phyloP scores from a whole-genome alignment of 2,329 filamentous ascomycete species.

The Colletotrichum eremochloae region DNA sequence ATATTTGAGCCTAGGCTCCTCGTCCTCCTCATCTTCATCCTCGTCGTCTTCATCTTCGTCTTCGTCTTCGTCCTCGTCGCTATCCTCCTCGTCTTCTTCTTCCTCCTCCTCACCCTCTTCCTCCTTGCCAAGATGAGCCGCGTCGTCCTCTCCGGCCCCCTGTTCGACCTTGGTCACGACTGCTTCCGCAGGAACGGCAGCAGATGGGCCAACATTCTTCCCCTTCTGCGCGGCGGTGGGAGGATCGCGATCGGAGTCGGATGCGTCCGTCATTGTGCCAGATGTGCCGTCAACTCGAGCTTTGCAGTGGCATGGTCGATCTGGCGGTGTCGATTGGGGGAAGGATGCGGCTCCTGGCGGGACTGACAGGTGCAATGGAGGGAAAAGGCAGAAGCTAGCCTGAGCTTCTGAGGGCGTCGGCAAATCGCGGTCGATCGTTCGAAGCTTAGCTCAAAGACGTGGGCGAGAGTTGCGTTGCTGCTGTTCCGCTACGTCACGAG shows the following conservation, averaged over 20 bases:
- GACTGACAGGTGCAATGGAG: background rate
- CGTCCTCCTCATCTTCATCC: slow-evolving; percentile 86
- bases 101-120: slow-evolving; percentile 43
- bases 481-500: slow-evolving; percentile 40
- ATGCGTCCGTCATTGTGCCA: slow-evolving; percentile 58
- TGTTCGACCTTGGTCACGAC: slow-evolving; percentile 39
- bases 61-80: slow-evolving; percentile 60
- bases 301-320: slow-evolving; percentile 31
- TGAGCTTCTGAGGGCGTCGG: slow-evolving; percentile 22
- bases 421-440: background rate
- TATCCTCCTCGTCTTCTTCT: slow-evolving; percentile 57
- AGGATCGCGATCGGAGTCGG: slow-evolving; percentile 31
- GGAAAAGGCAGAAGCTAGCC: background rate
- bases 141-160: slow-evolving; percentile 45
- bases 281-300: slow-evolving; percentile 38
- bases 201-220: slow-evolving; percentile 29
- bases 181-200: slow-evolving; percentile 6
- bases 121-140: slow-evolving; percentile 39
- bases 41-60: slow-evolving; percentile 74
- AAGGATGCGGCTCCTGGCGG: background rate
- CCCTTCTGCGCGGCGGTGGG: slow-evolving; percentile 32
- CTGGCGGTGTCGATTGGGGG: background rate
- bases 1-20: slow-evolving; percentile 95
- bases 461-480: slow-evolving; percentile 9
- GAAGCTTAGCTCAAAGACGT: slow-evolving; percentile 29